Percentiles rank a stretch among this genome's conserved stretches.
Conservation (phyloP, 495 filamentous ascomycete genomes). For the Daldinia grandis region DNA sequence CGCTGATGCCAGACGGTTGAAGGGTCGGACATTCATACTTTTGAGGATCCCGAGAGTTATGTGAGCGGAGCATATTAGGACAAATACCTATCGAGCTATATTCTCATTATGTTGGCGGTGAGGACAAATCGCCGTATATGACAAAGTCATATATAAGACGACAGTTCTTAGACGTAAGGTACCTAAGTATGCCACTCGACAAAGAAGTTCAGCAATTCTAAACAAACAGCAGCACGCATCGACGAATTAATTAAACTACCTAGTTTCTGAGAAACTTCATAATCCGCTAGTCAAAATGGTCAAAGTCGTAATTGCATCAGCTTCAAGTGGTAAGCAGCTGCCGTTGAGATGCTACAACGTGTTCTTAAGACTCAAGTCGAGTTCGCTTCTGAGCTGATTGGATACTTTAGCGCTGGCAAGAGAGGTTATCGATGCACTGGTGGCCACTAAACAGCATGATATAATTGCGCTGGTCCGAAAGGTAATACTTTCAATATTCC, state of each 20-base stretch:
- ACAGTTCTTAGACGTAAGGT: neutral
- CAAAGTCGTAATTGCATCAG: slow-evolving; percentile 62
- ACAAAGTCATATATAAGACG: neutral
- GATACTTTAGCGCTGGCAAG: slow-evolving; percentile 54
- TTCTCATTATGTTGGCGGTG: neutral
- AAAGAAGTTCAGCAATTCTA: neutral
- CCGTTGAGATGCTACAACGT: neutral
- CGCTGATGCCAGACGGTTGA: neutral
- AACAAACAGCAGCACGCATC: neutral
- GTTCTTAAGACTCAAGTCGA: neutral
- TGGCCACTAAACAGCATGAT: slow-evolving; percentile 60
- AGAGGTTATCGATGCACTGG: slow-evolving; percentile 62
- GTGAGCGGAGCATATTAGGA: neutral
- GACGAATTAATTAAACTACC: neutral
- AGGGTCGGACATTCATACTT: neutral
- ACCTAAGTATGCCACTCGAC: neutral
- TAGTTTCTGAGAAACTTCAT: neutral
- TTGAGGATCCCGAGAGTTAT: neutral
- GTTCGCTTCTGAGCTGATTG: neutral
- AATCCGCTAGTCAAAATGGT: slow-evolving; percentile 51
- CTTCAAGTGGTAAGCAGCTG: slow-evolving; percentile 54
- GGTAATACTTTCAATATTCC: slow-evolving; percentile 30
- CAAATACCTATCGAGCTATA: neutral
- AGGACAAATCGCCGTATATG: neutral
- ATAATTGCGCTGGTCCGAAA: slow-evolving; percentile 57